Evolutionary conservation across 1,284 basidiomycete species (phyloP).

Genomic region (Ustilago trichophora): DNA sequence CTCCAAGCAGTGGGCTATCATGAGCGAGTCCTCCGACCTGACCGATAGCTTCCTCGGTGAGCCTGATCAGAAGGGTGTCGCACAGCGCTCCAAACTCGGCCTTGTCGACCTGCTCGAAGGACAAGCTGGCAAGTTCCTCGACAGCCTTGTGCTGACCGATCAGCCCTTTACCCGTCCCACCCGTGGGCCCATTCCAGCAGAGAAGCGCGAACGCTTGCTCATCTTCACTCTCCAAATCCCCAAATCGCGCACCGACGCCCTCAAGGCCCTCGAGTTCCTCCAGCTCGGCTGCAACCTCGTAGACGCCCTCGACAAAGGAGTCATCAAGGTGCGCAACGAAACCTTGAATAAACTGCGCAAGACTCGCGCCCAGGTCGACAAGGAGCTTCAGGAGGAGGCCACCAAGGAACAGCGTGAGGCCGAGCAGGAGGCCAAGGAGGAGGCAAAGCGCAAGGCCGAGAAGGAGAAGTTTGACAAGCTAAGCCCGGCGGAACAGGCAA

Average conservation of each 20-base stretch:
- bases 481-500: slow-evolving; percentile 61
- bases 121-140: slow-evolving; percentile 46
- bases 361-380: slow-evolving; percentile 55
- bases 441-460: slow-evolving; percentile 56
- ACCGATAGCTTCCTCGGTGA: slow-evolving; percentile 63
- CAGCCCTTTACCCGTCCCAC: slow-evolving; percentile 51
- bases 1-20: slow-evolving; percentile 56
- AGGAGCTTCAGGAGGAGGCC: slow-evolving; percentile 46
- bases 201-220: slow-evolving; percentile 49
- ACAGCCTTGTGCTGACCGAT: slow-evolving; percentile 60
- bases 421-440: slow-evolving; percentile 52
- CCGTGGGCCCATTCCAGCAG: slow-evolving; percentile 25
- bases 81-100: slow-evolving; percentile 53
- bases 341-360: slow-evolving; percentile 52
- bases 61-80: slow-evolving; percentile 52
- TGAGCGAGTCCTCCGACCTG: slow-evolving; percentile 57
- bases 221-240: slow-evolving; percentile 57
- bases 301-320: slow-evolving; percentile 54
- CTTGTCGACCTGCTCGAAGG: slow-evolving; percentile 51
- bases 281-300: slow-evolving; percentile 55
- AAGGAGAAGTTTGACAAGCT: slow-evolving; percentile 61
- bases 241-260: slow-evolving; percentile 23
- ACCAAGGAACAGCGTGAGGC: slow-evolving; percentile 52
- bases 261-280: slow-evolving; percentile 48
- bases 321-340: slow-evolving; percentile 48